Conservation (phyloP, 208 protist species). For the Acanthamoeba culbertsoni region DNA sequence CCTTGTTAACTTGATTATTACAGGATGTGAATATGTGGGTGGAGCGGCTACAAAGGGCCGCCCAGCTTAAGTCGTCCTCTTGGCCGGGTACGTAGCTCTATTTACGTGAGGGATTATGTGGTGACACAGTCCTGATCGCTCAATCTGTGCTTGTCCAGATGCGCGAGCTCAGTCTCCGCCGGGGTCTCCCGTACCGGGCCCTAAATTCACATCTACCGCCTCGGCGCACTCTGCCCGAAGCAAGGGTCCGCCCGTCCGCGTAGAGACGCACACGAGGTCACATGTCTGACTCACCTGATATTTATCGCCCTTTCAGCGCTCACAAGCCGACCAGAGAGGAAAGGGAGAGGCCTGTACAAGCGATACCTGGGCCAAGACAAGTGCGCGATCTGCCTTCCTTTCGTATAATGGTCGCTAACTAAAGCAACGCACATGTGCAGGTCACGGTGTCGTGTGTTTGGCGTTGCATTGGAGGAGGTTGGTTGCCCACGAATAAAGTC, state of each 20-base stretch:
- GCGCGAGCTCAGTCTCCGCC: background rate
- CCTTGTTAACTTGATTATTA: background rate
- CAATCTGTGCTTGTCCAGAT: background rate
- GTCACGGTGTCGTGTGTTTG: background rate
- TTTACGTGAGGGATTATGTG: background rate
- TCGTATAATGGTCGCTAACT: background rate
- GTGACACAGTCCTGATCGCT: background rate
- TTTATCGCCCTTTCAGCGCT: background rate
- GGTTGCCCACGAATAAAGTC: background rate
- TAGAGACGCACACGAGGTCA: background rate
- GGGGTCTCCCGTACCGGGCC: too few relatives aligned
- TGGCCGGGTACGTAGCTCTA: background rate
- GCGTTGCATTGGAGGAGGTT: background rate
- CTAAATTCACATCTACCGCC: background rate
- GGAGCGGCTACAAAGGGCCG: background rate
- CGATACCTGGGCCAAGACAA: background rate
- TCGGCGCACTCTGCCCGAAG: background rate
- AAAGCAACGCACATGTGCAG: background rate
- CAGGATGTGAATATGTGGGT: background rate
- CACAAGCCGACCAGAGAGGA: background rate
- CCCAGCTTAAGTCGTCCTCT: background rate
- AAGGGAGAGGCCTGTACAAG: background rate
- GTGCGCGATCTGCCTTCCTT: background rate
- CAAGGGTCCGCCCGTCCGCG: background rate
- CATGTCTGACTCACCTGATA: background rate